A percentile compares a stretch with the other conserved stretches of the same genome.
phyloP scores from a whole-genome alignment of 1,284 basidiomycete genomes.

The Tilletia indica region DNA sequence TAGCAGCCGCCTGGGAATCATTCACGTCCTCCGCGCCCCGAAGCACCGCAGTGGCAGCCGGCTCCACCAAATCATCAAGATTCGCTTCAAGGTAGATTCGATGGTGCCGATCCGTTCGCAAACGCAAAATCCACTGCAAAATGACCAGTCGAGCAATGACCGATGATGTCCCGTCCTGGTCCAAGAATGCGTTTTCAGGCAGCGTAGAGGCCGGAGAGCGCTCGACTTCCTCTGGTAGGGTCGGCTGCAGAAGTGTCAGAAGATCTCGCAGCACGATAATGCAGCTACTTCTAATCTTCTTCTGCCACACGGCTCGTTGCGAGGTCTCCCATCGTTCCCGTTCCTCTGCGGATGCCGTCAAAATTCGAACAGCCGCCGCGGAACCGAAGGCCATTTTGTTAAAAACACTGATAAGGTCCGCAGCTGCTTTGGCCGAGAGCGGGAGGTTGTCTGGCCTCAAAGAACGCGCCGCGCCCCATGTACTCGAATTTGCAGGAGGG shows the following conservation, averaged over 20 bases:
- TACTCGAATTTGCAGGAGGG: background rate
- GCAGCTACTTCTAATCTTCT: constrained; percentile 37
- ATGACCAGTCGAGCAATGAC: constrained; percentile 68
- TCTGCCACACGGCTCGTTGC: constrained; percentile 27
- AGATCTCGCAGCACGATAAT: constrained; percentile 49
- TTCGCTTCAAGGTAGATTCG: constrained; percentile 69
- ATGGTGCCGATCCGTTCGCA: constrained; percentile 88
- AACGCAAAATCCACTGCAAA: constrained; percentile 82
- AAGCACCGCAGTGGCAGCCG: constrained; percentile 23
- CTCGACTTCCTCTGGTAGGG: constrained; percentile 1
- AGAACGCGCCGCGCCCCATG: background rate
- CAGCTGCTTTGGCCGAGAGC: constrained; percentile 26
- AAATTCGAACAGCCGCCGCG: constrained; percentile 18
- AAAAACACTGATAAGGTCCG: constrained; percentile 51
- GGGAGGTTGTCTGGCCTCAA: constrained; percentile 10
- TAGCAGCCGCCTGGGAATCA: constrained; percentile 59
- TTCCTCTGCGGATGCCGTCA: constrained; percentile 5
- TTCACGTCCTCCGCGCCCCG: constrained; percentile 13
- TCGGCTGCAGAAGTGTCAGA: constrained; percentile 37
- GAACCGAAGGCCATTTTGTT: constrained; percentile 51
- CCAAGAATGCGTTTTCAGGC: constrained; percentile 14
- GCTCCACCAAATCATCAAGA: constrained; percentile 57
- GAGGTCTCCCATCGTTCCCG: constrained; percentile 9
- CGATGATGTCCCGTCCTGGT: constrained; percentile 29
- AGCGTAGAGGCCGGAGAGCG: constrained; percentile 18